phyloP scores from a whole-genome alignment of 1,284 basidiomycete species.

The Laetiporus sulphureus region DNA sequence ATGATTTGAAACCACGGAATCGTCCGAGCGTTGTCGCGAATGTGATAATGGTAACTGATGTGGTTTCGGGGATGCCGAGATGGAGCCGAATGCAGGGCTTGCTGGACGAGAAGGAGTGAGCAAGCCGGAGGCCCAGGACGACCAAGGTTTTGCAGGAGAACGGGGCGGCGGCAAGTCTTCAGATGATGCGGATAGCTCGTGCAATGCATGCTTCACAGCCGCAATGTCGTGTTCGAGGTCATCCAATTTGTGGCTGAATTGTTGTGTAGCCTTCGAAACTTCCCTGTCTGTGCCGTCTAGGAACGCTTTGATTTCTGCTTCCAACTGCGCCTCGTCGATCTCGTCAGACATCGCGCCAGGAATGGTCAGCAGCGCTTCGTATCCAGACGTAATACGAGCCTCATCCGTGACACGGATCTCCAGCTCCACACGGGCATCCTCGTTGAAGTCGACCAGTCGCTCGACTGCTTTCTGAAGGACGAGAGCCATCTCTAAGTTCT shows the following conservation, averaged over 20 bases:
- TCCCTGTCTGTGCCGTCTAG: constrained; percentile 47
- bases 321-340: constrained; percentile 34
- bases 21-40: constrained; percentile 9
- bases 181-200: constrained; percentile 31
- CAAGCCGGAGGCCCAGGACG: constrained; percentile 45
- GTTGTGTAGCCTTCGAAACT: constrained; percentile 40
- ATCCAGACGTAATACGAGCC: constrained; percentile 62
- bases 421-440: constrained; percentile 81
- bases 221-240: constrained; percentile 82
- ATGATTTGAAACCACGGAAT: constrained; percentile 4
- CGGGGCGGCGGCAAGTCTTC: constrained; percentile 11
- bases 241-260: constrained; percentile 55
- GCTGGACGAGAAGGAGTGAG: constrained; percentile 34
- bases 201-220: constrained; percentile 49
- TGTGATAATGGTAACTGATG: constrained; percentile 40
- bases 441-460: constrained; percentile 71
- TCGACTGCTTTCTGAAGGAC: constrained; percentile 52
- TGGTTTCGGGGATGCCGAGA: constrained; percentile 57
- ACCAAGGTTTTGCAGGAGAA: constrained; percentile 13
- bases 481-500: constrained; percentile 21
- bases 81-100: constrained; percentile 49
- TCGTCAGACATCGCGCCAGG: constrained; percentile 38
- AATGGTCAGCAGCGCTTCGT: constrained; percentile 63
- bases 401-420: constrained; percentile 83
- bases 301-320: constrained; percentile 54